Evolutionary conservation across 768 basidiomycete genomes (phyloP), one percentile per base, ranked within the genome.

Genomic region (Amanita inopinata): DNA sequence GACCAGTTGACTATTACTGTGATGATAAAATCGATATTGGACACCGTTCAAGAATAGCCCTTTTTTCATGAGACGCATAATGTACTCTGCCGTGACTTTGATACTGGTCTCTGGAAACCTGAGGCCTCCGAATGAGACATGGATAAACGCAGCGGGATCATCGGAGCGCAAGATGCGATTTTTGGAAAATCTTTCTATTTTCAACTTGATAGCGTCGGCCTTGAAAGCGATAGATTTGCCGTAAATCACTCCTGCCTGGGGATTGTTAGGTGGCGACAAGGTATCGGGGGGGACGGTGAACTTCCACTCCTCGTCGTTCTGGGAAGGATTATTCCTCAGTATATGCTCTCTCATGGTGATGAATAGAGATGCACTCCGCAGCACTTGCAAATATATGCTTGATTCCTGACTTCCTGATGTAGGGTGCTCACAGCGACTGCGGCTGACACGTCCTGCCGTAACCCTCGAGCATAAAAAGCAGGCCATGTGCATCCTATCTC

Each of bases 1-100:
- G 5, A 79, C 78, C 53, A 82, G 51, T 48, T 83, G 80, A 46
- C 78, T 82, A 52, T 82, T 80, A 31, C 80, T 80, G 45, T 83
- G 80, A 43, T 76, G 75, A 46, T 80, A 82, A 53, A 82, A 83
- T 2, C 80, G 72, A 54, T 81, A 80, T 48, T 80, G 74, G 0
- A 68, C 56, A 1, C 64, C 66, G 47, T 83, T 81, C 50, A 80
- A 50, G 50, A 70, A 71, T 1, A 83, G 45, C 0, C 80, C 80
- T 0, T 62, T 59, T 46, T 67, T 70, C 56, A 81, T 63, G 46
- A 82, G 53, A 23, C 75, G 65, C 14, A 60, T 51, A 33, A 81
- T 71, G 49, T 83, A 83, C 9, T 80, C 78, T 34, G 66, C 57
- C 4, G 66, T 68, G 18, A 62, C 66, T 22, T 62, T 65, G 19